Evolutionary conservation across 345 rosid genomes (phyloP), one percentile per base, ranked within the genome.

Genomic region (Reutealis trisperma): DNA sequence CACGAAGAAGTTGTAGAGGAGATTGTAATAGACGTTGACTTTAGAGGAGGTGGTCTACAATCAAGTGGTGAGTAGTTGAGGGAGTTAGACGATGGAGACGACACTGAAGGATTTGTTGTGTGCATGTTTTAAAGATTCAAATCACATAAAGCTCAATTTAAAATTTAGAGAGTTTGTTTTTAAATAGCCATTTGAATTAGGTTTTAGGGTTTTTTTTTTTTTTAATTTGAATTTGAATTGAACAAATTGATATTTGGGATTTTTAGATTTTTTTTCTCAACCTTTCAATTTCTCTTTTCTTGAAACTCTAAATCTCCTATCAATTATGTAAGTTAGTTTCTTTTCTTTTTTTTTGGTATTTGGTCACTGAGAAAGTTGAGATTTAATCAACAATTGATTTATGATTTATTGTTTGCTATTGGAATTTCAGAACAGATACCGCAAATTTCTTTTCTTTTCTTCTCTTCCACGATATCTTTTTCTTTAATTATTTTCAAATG

Each of bases 251-350:
- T 42, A 8, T 5, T 42, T 42, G 61, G 13, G 27, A 21, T 59
- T 42, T 42, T 42, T 2, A 92, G 45, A 59, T 5, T 96, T 30
- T 66, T 84, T 92, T 57, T 97, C 98, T 77, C 83, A 81, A 27
- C 83, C 89, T 0, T 75, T 63, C 69, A 89, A 88, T 84, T 91
- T 94, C 59, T 51, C 77, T 1, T 94, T 89, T 85, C 85, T 94
- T 8, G 47, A 79, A 78, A 85, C 92, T 76, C 88, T 92, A n/a
- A 88, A 88, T 63, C 97, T 94, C 70, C 87, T 87, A 68, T 92
- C 97, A 78, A 86, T 94, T 81, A 82, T 94, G 97, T 94, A 71
- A 82, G 70, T 12, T 70, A 24, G 5, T 13, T 24, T 27, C 30
- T 27, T 27, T 27, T 27, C 30, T 27, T 27, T 27, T n/a, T 22